A percentile compares a stretch with the other conserved stretches of the same genome.
Evolutionary conservation across 2,329 filamentous ascomycete genomes (phyloP).

Genomic region (Fusarium sp.): DNA sequence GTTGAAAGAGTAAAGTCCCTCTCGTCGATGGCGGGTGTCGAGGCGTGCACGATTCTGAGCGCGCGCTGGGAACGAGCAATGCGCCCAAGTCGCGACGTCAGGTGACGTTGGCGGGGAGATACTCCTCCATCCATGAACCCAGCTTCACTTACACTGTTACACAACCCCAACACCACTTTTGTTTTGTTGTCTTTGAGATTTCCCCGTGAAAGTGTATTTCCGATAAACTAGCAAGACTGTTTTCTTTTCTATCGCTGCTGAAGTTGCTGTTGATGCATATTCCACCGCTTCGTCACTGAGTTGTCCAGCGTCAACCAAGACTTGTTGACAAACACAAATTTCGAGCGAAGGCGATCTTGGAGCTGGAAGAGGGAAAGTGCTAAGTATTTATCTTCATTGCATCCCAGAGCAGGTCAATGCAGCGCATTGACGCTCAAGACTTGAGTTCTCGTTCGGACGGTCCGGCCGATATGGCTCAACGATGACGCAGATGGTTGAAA

Average conservation of each 20-base stretch:
- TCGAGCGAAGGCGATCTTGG: not conserved
- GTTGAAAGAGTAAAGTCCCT: conserved; percentile 14
- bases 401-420: not conserved
- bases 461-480: conserved; percentile 3
- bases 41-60: conserved; percentile 11
- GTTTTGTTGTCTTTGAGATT: not conserved
- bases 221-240: not conserved
- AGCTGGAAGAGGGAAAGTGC: not conserved
- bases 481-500: conserved; percentile 4
- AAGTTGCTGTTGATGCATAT: not conserved
- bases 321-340: not conserved
- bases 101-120: conserved; percentile 37
- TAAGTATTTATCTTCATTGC: not conserved
- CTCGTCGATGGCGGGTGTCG: conserved; percentile 15
- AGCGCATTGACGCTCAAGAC: not conserved
- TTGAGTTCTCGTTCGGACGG: conserved; percentile 2
- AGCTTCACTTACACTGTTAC: not conserved
- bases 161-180: not conserved
- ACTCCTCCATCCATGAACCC: not conserved
- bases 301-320: not conserved
- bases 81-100: conserved; percentile 42
- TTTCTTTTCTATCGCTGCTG: not conserved
- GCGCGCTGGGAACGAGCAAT: conserved; percentile 24
- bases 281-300: not conserved
- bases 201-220: not conserved